Evolutionary conservation across 805 yeast genomes (phyloP).

Genomic region (Kuraishia molischiana): DNA sequence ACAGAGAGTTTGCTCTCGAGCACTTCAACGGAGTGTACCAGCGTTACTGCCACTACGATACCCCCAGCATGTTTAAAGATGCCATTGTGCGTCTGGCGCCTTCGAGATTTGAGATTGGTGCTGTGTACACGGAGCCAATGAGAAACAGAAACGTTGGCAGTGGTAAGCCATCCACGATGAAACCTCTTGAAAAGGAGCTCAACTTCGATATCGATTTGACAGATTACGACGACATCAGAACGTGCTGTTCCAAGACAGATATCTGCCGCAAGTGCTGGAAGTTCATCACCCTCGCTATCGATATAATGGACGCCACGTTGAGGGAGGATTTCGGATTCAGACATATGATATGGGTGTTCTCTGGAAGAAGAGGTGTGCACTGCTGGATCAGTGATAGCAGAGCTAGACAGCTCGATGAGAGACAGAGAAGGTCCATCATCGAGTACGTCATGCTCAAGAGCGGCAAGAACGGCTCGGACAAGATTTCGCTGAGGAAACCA

Average conservation of each 20-base stretch:
- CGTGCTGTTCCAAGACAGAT: conserved; percentile 81
- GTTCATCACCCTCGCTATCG: conserved; percentile 77
- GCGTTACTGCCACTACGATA: conserved; percentile 71
- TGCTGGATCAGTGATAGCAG: conserved; percentile 92
- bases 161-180: conserved; percentile 28
- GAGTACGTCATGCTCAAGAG: conserved; percentile 66
- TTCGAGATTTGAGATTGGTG: conserved; percentile 90
- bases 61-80: conserved; percentile 65
- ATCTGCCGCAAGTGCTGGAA: conserved; percentile 92
- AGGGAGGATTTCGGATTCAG: conserved; percentile 84
- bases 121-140: conserved; percentile 73
- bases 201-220: conserved; percentile 97
- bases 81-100: conserved; percentile 71
- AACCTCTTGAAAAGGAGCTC: conserved; percentile 76
- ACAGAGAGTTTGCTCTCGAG: conserved; percentile 92
- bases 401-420: conserved; percentile 68
- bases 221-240: conserved; percentile 88
- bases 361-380: conserved; percentile 98
- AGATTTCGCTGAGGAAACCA: conserved; percentile 59
- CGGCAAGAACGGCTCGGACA: conserved; percentile 36
- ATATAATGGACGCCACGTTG: conserved; percentile 61
- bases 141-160: neutral
- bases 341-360: conserved; percentile 87
- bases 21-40: conserved; percentile 81
- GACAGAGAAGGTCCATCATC: conserved; percentile 65